These are phyloP conservation scores for Dipteronia sinensis DNA, from an alignment of 345 rosid species.

Conservation along the genomic window DNA sequence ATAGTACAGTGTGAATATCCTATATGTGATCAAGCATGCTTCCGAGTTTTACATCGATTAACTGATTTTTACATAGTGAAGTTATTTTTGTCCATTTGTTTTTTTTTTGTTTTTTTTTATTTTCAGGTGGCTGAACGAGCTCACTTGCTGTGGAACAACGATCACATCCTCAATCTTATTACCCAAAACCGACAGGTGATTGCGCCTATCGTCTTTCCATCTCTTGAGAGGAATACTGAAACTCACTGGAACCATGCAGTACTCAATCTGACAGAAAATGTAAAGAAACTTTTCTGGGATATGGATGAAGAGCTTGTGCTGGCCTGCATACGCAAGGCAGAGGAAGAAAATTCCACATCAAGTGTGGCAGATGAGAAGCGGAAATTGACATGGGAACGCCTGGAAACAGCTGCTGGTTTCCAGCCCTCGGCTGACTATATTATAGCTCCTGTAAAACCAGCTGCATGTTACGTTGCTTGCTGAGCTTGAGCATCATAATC, in stretches of 20 bases:
- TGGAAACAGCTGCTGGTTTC: slow-evolving; percentile 54
- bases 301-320: slow-evolving; percentile 69
- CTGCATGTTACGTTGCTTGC: slow-evolving; percentile 52
- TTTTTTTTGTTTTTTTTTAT: not conserved
- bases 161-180: slow-evolving; percentile 56
- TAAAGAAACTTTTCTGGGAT: slow-evolving; percentile 57
- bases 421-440: slow-evolving; percentile 30
- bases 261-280: slow-evolving; percentile 61
- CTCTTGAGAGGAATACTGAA: slow-evolving; percentile 61
- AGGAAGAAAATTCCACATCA: slow-evolving; percentile 50
- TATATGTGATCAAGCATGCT: not conserved
- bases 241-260: slow-evolving; percentile 83
- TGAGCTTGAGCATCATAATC: slow-evolving; percentile 25
- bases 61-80: not conserved
- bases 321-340: slow-evolving; percentile 52
- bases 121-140: slow-evolving; percentile 85
- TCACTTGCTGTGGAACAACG: slow-evolving; percentile 76
- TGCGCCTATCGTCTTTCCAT: slow-evolving; percentile 55
- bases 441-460: slow-evolving; percentile 38
- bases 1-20: not conserved
- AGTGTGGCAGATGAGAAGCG: slow-evolving; percentile 56
- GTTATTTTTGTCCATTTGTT: slow-evolving; percentile 1
- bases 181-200: slow-evolving; percentile 56
- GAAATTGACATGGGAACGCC: slow-evolving; percentile 61
- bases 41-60: not conserved